Base-by-base conservation (phyloP, 2,329 filamentous ascomycete genomes). In the Gremmenia infestans region DNA sequence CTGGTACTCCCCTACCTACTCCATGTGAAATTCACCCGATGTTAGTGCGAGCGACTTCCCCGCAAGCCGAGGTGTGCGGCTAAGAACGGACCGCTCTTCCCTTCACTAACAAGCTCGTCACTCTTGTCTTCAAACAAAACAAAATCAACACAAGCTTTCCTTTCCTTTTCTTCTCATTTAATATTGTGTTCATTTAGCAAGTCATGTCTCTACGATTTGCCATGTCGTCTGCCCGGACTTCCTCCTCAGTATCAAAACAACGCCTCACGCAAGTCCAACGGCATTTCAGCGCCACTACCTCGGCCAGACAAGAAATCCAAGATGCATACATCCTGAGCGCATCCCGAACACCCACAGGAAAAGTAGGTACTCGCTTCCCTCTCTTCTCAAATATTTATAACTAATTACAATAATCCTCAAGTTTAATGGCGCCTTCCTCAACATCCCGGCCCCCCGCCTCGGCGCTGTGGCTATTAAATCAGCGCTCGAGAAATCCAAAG, bases 261-360 rank as follows among this genome's bases (percentile, higher is more conserved):
- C 72, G 78, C 64, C 68, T 79, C 46, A 68, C 72, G 19, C 76
- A 77, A 63, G 65, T 76, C 52, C 73, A 74, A 48, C 70, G 79
- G 55, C 73, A 78, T 56, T 82, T 86, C 70, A 78, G 75, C 65
- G 74, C 75, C 48, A 75, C 79, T 54, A 69, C 76, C 51, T 68
- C 73, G 19, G 67, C 69, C 25, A 72, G 72, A 59, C 77, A 86
- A 73, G 87, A 96, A 70, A 81, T 96, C 53, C 86, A 89, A 68
- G 91, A 97, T 72, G 93, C 89, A 48, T 99, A 97, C 74, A 97
- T 99, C 65, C 74, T 99, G 60, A 92, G 91, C 69, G 94, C 89
- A 11, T 83, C 92, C 15, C 82, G 94, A 67, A 99, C 94, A 50
- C 93, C 94, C 1, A 95, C 90, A 17, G 89, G 86, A 63, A 95